A percentile compares a stretch with the other conserved stretches of the same genome.
Evolutionary conservation across 163 green algal genomes (phyloP).

Genomic region (Prototheca cutis): DNA sequence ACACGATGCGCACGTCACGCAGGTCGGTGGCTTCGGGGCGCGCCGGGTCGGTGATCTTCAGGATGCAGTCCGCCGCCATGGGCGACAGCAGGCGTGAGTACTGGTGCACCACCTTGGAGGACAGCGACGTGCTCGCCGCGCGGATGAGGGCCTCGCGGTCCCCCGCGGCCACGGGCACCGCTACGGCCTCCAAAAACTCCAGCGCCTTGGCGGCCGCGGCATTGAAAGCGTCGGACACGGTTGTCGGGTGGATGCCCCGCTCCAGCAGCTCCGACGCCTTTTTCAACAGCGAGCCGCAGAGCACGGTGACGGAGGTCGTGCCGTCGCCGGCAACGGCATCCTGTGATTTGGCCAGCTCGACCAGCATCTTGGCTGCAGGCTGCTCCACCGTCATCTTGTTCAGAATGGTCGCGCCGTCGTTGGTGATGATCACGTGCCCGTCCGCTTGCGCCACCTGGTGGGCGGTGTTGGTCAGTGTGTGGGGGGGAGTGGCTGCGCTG

Average conservation of each 20-base stretch:
- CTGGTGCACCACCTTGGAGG: slow-evolving; percentile 93
- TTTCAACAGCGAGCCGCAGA: slow-evolving; percentile 84
- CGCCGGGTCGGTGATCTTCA: slow-evolving; percentile 68
- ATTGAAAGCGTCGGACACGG: slow-evolving; percentile 90
- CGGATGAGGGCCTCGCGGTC: slow-evolving; percentile 83
- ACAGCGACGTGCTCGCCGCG: slow-evolving; percentile 90
- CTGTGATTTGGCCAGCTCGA: slow-evolving; percentile 95
- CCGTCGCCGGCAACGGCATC: slow-evolving; percentile 95
- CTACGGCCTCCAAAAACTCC: slow-evolving; percentile 56
- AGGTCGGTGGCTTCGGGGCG: slow-evolving; percentile 39
- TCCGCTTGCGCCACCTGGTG: slow-evolving; percentile 75
- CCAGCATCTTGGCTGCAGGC: slow-evolving; percentile 98
- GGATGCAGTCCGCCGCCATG: slow-evolving; percentile 92
- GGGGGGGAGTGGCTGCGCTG: too few species aligned
- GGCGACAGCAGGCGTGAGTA: slow-evolving; percentile 86
- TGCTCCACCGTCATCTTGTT: slow-evolving; percentile 95
- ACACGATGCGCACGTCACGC: slow-evolving; percentile 44
- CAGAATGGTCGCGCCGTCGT: slow-evolving; percentile 97
- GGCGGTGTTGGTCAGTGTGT: too few species aligned
- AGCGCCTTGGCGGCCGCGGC: slow-evolving; percentile 67
- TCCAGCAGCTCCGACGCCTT: slow-evolving; percentile 86
- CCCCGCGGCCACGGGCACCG: slow-evolving; percentile 78
- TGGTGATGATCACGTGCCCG: slow-evolving; percentile 97
- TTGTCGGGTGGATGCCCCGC: slow-evolving; percentile 87
- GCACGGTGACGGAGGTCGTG: slow-evolving; percentile 87